Evolutionary conservation across 2,329 filamentous ascomycete species (phyloP).

Genomic region (Epichloe coenophiala): DNA sequence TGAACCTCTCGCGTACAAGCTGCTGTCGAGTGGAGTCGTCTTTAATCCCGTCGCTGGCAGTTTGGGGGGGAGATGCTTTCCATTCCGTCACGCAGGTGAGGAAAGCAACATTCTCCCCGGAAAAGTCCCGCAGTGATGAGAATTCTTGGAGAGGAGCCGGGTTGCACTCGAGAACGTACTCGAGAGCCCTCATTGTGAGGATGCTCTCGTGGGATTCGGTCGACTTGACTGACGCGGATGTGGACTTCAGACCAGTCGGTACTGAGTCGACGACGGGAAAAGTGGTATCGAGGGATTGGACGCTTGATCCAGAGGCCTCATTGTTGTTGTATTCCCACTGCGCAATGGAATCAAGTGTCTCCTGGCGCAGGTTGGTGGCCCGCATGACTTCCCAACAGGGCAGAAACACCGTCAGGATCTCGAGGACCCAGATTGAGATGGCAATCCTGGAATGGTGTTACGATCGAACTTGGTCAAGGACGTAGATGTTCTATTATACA

Average conservation of each 20-base stretch:
- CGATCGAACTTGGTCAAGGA: constrained; percentile 10
- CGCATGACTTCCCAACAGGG: constrained; percentile 45
- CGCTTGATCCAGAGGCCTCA: constrained; percentile 7
- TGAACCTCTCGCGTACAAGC: constrained; percentile 35
- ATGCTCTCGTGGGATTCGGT: constrained; percentile 25
- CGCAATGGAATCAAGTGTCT: constrained; percentile 30
- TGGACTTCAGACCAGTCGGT: constrained; percentile 18
- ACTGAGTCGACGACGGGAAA: constrained; percentile 15
- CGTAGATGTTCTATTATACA: constrained; percentile 28
- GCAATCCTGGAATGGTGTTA: constrained; percentile 17
- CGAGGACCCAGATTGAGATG: constrained; percentile 45
- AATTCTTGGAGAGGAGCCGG: constrained; percentile 48
- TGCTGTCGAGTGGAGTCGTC: constrained; percentile 15
- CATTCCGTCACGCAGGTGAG: constrained; percentile 43
- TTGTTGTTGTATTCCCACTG: constrained; percentile 28
- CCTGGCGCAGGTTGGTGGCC: constrained; percentile 24
- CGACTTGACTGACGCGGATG: constrained; percentile 16
- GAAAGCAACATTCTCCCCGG: constrained; percentile 58
- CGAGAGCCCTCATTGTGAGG: constrained; percentile 47
- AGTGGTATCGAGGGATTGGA: constrained; percentile 10
- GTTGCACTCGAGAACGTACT: constrained; percentile 45
- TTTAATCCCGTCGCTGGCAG: constrained; percentile 9
- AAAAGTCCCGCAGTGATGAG: constrained; percentile 53
- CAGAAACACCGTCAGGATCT: constrained; percentile 48
- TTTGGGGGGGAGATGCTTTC: constrained; percentile 27